phyloP scores from a whole-genome alignment of 2,329 filamentous ascomycete species.

The Laburnicola sp. region DNA sequence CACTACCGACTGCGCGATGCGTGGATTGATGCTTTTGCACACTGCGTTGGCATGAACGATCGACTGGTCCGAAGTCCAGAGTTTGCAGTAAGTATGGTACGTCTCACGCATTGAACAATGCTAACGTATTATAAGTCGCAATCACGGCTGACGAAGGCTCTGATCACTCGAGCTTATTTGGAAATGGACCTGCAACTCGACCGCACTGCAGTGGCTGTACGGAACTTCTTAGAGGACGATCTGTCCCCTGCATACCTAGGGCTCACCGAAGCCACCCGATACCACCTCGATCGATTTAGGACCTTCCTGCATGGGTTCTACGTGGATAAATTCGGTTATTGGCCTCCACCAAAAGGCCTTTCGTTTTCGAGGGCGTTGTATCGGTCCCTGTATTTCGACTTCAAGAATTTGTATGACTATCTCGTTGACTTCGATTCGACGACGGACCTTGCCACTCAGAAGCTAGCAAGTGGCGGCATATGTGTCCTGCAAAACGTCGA shows the following conservation, averaged over 20 bases:
- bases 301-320: slow-evolving; percentile 70
- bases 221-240: slow-evolving; percentile 72
- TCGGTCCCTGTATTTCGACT: slow-evolving; percentile 67
- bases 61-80: slow-evolving; percentile 60
- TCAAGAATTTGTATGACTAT: slow-evolving; percentile 70
- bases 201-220: slow-evolving; percentile 61
- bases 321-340: slow-evolving; percentile 68
- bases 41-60: slow-evolving; percentile 78
- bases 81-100: slow-evolving; percentile 57
- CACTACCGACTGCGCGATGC: slow-evolving; percentile 64
- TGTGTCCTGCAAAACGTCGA: slow-evolving; percentile 70
- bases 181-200: slow-evolving; percentile 68
- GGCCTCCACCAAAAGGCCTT: slow-evolving; percentile 61
- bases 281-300: slow-evolving; percentile 73
- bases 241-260: slow-evolving; percentile 68
- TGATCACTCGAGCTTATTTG: slow-evolving; percentile 64
- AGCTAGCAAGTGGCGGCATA: slow-evolving; percentile 65
- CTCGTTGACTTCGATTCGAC: slow-evolving; percentile 66
- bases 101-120: not conserved
- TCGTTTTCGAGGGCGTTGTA: slow-evolving; percentile 63
- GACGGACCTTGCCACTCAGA: slow-evolving; percentile 54
- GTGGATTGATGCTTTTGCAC: slow-evolving; percentile 73
- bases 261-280: slow-evolving; percentile 61
- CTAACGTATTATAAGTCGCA: slow-evolving; percentile 33
- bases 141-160: slow-evolving; percentile 61